Percentiles rank a stretch among this genome's conserved stretches.
Evolutionary conservation across 2,329 filamentous ascomycete species (phyloP).

Genomic region (Phialocephala sp.): DNA sequence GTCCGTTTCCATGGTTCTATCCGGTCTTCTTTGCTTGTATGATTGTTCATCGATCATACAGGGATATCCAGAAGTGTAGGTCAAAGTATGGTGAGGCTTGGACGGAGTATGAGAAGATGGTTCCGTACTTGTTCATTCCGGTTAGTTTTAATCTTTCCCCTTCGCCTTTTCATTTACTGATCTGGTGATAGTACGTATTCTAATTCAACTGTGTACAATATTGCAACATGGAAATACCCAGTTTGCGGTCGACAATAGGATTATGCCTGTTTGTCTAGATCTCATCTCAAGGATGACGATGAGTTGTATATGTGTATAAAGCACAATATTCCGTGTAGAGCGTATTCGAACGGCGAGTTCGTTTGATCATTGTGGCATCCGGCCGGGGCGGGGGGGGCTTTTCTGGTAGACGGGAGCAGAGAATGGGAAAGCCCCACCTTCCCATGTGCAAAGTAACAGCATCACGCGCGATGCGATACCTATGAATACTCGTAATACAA

Average conservation of each 20-base stretch:
- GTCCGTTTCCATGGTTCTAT: slow-evolving; percentile 90
- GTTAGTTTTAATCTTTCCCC: slow-evolving; percentile 45
- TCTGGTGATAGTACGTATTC: slow-evolving; percentile 20
- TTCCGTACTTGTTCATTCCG: slow-evolving; percentile 87
- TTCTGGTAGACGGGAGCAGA: not conserved
- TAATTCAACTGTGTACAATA: slow-evolving; percentile 3
- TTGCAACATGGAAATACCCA: not conserved
- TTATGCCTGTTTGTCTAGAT: not conserved
- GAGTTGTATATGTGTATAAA: not conserved
- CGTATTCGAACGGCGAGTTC: not conserved
- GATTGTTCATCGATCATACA: slow-evolving; percentile 78
- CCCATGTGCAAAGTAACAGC: not conserved
- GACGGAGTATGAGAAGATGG: slow-evolving; percentile 78
- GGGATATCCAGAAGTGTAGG: slow-evolving; percentile 78
- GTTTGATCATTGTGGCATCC: not conserved
- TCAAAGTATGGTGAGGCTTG: slow-evolving; percentile 83
- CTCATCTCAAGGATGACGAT: not conserved
- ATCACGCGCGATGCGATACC: not conserved
- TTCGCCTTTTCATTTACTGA: not conserved
- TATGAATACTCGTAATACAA: slow-evolving; percentile 1
- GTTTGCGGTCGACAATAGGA: not conserved
- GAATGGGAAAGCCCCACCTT: not conserved
- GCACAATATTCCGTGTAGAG: not conserved
- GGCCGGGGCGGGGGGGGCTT: too few species aligned
- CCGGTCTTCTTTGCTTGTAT: slow-evolving; percentile 79